A percentile compares a stretch with the other conserved stretches of the same genome.
Conservation (phyloP, 192 early-diverging fungal genomes). For the Obelidium mucronatum region DNA sequence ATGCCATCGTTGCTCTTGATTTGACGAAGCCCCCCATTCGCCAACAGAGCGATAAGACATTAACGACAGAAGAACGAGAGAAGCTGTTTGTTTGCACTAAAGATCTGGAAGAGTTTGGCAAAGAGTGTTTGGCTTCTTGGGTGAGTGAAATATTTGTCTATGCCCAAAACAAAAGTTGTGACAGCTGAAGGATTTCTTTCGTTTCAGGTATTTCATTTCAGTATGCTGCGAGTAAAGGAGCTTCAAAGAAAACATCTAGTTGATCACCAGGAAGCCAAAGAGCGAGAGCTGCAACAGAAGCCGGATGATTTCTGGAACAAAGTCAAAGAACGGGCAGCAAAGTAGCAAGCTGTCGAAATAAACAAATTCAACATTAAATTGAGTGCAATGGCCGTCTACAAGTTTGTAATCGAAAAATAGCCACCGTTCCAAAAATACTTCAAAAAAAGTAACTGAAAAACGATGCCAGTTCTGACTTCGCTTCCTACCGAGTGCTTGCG, state of each 20-base stretch:
- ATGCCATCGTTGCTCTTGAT: constrained; percentile 53
- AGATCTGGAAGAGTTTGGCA: constrained; percentile 63
- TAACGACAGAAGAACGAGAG: constrained; percentile 39
- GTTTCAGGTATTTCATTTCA: constrained; percentile 50
- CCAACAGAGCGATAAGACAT: constrained; percentile 27
- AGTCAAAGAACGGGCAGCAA: constrained; percentile 36
- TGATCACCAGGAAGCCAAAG: constrained; percentile 44
- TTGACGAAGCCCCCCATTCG: constrained; percentile 52
- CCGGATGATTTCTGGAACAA: constrained; percentile 54
- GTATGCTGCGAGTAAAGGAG: constrained; percentile 57
- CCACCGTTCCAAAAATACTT: too few relatives aligned
- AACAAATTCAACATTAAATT: neutral
- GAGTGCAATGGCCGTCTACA: too few relatives aligned
- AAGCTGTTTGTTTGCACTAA: constrained; percentile 58
- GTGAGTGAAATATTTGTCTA: constrained; percentile 45
- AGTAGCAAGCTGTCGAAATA: too few relatives aligned
- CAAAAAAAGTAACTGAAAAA: too few relatives aligned
- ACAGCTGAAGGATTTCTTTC: neutral
- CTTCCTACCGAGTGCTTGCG: neutral
- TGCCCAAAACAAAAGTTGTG: neutral
- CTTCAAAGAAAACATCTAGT: constrained; percentile 48
- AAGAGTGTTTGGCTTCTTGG: constrained; percentile 76
- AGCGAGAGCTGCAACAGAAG: constrained; percentile 10
- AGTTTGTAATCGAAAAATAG: too few relatives aligned
- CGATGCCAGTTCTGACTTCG: too few relatives aligned